phyloP scores from a whole-genome alignment of 345 rosid genomes.

The Cardamine resedifolia region DNA sequence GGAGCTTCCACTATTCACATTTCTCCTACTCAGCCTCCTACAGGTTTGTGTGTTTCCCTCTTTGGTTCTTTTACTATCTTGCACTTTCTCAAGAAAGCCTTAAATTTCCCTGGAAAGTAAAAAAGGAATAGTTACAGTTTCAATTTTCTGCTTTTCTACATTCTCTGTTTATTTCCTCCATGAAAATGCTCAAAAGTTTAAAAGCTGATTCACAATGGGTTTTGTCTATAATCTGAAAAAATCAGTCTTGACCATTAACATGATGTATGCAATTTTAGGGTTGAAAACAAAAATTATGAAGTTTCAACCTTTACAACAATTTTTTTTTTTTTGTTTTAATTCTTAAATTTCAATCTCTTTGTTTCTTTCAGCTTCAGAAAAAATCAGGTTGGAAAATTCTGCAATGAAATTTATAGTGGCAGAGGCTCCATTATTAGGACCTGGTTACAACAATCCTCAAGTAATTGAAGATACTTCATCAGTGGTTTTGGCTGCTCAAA shows the following conservation, averaged over 20 bases:
- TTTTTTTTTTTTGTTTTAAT: not conserved
- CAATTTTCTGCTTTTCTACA: not conserved
- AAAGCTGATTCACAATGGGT: constrained; percentile 9
- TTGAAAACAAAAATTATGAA: not conserved
- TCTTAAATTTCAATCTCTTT: constrained; percentile 22
- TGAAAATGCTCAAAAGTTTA: constrained; percentile 31
- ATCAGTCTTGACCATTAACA: not conserved
- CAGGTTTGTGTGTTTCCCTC: constrained; percentile 46
- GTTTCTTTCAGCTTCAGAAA: constrained; percentile 34
- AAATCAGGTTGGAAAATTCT: constrained; percentile 6
- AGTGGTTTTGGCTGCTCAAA: constrained; percentile 66
- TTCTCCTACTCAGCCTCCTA: constrained; percentile 44
- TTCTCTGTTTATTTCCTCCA: constrained; percentile 30
- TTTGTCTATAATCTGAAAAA: not conserved
- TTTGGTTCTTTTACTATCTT: not conserved
- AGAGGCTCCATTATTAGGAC: constrained; percentile 55
- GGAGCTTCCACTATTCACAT: constrained; percentile 46
- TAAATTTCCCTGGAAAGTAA: constrained; percentile 13
- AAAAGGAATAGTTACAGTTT: not conserved
- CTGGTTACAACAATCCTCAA: constrained; percentile 40
- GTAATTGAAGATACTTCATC: constrained; percentile 39
- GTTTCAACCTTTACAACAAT: not conserved
- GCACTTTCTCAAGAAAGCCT: constrained; percentile 19
- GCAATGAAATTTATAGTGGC: constrained; percentile 44
- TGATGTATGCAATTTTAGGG: not conserved